Conservation (phyloP, 148 eudicot genomes). For the Arbutus unedo region DNA sequence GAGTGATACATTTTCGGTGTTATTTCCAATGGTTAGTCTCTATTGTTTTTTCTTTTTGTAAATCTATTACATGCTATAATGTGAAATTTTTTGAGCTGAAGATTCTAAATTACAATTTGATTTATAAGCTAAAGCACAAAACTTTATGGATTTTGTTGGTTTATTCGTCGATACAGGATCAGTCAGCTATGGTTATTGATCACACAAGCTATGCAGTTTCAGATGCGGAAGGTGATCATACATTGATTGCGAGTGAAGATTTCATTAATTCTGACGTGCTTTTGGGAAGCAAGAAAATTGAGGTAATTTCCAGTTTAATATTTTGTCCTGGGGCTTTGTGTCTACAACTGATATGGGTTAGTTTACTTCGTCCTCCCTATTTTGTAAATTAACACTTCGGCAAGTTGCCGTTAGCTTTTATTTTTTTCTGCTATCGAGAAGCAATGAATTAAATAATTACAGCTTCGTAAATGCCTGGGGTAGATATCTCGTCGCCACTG, state of each 20-base stretch:
- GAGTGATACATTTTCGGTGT: neutral
- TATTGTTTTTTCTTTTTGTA: neutral
- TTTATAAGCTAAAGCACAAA: neutral
- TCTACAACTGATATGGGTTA: neutral
- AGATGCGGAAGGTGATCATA: slow-evolving; percentile 49
- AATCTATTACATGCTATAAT: neutral
- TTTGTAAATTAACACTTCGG: neutral
- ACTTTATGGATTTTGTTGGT: neutral
- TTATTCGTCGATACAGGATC: slow-evolving; percentile 28
- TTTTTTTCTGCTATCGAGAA: neutral
- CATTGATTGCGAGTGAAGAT: slow-evolving; percentile 48
- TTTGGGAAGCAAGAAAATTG: slow-evolving; percentile 51
- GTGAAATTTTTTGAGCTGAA: neutral
- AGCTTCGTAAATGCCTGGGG: neutral
- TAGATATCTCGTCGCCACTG: neutral
- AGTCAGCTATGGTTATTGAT: slow-evolving; percentile 47
- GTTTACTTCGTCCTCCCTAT: neutral
- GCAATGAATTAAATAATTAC: neutral
- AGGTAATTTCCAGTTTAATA: slow-evolving; percentile 33
- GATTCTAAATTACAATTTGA: neutral
- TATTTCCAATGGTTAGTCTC: neutral
- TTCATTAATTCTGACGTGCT: slow-evolving; percentile 47
- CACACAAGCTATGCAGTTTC: slow-evolving; percentile 60
- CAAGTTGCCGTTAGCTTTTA: neutral
- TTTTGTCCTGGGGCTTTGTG: neutral